Conservation (phyloP, 805 yeast species). For the Yamadazyma akitaensis region DNA sequence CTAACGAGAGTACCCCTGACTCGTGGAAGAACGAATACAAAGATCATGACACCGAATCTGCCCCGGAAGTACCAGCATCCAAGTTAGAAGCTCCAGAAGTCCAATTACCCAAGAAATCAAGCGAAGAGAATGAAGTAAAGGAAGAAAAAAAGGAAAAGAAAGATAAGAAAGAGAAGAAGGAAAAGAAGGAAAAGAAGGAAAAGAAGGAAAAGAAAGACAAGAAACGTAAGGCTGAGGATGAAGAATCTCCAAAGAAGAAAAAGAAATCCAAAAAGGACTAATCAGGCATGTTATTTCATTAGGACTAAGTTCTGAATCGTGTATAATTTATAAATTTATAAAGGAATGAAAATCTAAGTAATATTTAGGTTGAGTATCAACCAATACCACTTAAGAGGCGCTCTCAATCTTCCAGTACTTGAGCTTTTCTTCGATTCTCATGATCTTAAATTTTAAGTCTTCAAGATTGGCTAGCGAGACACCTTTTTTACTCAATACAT, state of each 20-base stretch:
- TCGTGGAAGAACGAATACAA: constrained; percentile 86
- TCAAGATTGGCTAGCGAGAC: constrained; percentile 1
- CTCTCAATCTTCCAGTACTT: not conserved
- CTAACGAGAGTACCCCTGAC: constrained; percentile 89
- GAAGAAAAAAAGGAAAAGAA: constrained; percentile 18
- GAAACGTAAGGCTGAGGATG: constrained; percentile 37
- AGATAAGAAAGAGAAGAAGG: constrained; percentile 26
- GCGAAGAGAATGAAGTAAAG: constrained; percentile 41
- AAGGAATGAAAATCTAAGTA: constrained; percentile 2
- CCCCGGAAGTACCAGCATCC: constrained; percentile 56
- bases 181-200: constrained; percentile 45
- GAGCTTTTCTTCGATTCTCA: not conserved
- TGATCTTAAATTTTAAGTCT: constrained; percentile 1
- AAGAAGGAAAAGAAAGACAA: constrained; percentile 51
- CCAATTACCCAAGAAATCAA: constrained; percentile 49
- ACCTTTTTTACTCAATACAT: not conserved
- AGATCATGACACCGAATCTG: constrained; percentile 57
- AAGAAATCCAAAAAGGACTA: constrained; percentile 37
- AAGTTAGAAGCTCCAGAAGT: constrained; percentile 47
- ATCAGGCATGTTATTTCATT: constrained; percentile 5
- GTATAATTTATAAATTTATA: constrained; percentile 9
- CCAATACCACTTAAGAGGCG: too few species aligned
- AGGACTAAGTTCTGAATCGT: constrained; percentile 3
- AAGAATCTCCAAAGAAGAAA: constrained; percentile 50
- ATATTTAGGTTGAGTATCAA: not conserved